These are phyloP conservation scores for Diaporthe caulivora DNA, from an alignment of 2,329 filamentous ascomycete genomes.

Conservation along the genomic window DNA sequence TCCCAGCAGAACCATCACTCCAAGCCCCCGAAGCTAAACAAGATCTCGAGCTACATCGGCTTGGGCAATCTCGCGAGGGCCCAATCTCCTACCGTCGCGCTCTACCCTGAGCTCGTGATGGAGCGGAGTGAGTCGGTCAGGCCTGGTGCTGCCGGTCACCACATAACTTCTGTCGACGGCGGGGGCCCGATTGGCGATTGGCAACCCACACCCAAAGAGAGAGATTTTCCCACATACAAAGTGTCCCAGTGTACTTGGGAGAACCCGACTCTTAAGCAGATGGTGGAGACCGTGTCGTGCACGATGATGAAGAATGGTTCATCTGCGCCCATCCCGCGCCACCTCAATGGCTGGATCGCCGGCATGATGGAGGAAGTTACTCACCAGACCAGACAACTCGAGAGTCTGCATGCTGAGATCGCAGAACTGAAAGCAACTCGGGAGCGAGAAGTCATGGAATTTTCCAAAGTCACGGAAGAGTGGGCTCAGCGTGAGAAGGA, in stretches of 20 bases:
- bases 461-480: constrained; percentile 31
- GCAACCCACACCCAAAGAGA: background rate
- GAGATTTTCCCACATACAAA: constrained; percentile 12
- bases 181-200: constrained; percentile 14
- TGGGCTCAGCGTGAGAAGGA: constrained; percentile 33
- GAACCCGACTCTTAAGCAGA: constrained; percentile 39
- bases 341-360: constrained; percentile 38
- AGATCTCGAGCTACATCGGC: constrained; percentile 38
- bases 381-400: constrained; percentile 16
- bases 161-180: constrained; percentile 18
- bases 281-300: constrained; percentile 38
- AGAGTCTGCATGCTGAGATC: background rate
- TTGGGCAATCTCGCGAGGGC: constrained; percentile 29
- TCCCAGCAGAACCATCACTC: constrained; percentile 7
- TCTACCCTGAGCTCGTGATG: constrained; percentile 27
- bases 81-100: constrained; percentile 2
- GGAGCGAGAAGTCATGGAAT: constrained; percentile 33
- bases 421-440: constrained; percentile 13
- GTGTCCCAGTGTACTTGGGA: constrained; percentile 32
- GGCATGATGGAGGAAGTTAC: constrained; percentile 38
- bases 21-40: constrained; percentile 34
- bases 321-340: constrained; percentile 38
- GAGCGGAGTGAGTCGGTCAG: constrained; percentile 28
- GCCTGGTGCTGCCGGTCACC: background rate
- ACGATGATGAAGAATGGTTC: constrained; percentile 37